Base-by-base conservation (phyloP, 768 basidiomycete species). In the Lactarius deliciosus region DNA sequence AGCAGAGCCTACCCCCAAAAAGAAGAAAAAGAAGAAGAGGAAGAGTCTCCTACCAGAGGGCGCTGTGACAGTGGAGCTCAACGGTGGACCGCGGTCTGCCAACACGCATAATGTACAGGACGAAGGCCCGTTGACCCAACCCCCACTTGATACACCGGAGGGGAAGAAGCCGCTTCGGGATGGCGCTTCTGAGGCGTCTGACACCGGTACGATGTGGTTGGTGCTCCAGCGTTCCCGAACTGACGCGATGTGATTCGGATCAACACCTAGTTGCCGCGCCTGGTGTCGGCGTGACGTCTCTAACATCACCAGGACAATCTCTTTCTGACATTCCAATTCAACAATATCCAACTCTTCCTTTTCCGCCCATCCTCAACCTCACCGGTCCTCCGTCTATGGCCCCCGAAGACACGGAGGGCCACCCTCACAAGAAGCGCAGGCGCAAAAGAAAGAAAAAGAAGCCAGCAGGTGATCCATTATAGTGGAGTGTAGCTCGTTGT, bases 11-110 rank as follows among this genome's bases (percentile, higher is more conserved):
- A 2, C 32, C 28, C 25, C 54, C 7, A 75, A 71, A 65, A 72
- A 70, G 67, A 76, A 74, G 57, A 73, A 74, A 50, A 73, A 74
- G 68, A 74, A 72, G 69, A 75, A 73, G 61, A 72, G 72, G 53
- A 64, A 61, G 38, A 38, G 18, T 41, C 61, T 50, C 16, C 57
- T 34, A 15, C n/a, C 11, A 16, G 55, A 53, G 54, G 59, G 38
- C 20, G 62, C 34, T 40, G 50, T 15, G 16, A 13, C 32, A 22
- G 60, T 36, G 25, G 60, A 53, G 11, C 45, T 28, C 25, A 34
- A 45, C 57, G 50, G 64, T 6, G 56, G 58, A 11, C 25, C 16
- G 22, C 30, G 1, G 34, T 16, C 57, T 57, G 38, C 18, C 1
- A 22, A 20, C 13, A 28, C 54, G 7, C 28, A 32, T n/a, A 16